Base-by-base conservation (phyloP, 441 rosid species). In the Adansonia gregorii region DNA sequence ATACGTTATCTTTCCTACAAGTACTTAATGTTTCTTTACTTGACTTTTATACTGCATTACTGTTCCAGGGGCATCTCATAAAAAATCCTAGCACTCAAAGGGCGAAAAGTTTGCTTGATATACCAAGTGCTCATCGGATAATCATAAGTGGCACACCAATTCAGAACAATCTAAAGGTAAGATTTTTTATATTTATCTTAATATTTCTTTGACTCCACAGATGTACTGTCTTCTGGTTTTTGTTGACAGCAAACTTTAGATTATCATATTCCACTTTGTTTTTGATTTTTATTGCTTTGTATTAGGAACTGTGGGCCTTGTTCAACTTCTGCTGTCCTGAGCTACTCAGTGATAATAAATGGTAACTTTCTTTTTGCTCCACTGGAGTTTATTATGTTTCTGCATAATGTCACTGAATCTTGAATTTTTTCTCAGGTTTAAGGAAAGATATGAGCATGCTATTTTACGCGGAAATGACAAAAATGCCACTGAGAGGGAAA, bases 81-180 rank as follows among this genome's bases (percentile, higher is more conserved):
- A 96, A 96, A 87, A 96, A 94, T 83, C 95, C 99, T 24, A 91
- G 86, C 80, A 96, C 99, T 31, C 98, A 94, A 78, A 93, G 99
- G 87, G 98, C 99, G 22, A 94, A 93, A 87, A 94, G 99, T 84
- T 90, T 96, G 91, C 97, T 93, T 63, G 97, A 88, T 86, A 93
- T 96, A 87, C 93, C 95, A 67, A 89, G 97, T 89, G 90, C 87
- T 76, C 95, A 91, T 82, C 93, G 99, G 56, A 90, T 96, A 70
- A 76, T 96, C 75, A 86, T 96, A 79, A 96, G 97, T 84, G 99
- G 99, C 68, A 96, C 99, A 7, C 99, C 98, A 10, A 88, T 96
- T 80, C 99, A 96, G 78, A 96, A 96, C 86, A 94, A 96, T 84
- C 93, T 96, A 20, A 94, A 92, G 95, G 99, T 96, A 87, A 77